These are phyloP conservation scores for Zoysia matrella DNA, from an alignment of 202 grass and related monocot genomes.

Conservation along the genomic window DNA sequence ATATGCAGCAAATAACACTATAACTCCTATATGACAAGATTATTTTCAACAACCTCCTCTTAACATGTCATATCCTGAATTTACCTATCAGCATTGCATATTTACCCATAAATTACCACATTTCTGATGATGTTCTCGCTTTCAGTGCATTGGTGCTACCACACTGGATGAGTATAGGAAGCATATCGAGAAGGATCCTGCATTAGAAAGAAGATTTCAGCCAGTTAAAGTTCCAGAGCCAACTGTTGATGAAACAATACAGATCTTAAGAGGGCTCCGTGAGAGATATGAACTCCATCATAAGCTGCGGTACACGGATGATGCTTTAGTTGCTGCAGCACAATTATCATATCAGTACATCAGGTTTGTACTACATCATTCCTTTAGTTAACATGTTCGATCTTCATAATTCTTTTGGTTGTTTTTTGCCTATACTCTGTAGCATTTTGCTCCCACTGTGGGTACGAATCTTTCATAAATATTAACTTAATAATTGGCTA, in stretches of 20 bases:
- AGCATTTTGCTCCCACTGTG: neutral
- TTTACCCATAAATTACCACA: neutral
- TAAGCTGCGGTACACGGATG: no score
- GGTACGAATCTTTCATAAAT: neutral
- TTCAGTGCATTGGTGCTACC: slow-evolving; percentile 90
- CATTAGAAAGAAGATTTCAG: neutral
- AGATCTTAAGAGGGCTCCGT: slow-evolving; percentile 86
- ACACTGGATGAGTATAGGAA: slow-evolving; percentile 92
- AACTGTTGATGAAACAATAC: slow-evolving; percentile 91
- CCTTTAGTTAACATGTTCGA: neutral
- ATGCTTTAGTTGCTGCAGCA: slow-evolving; percentile 57
- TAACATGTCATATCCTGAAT: neutral
- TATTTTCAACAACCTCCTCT: neutral
- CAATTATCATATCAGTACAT: slow-evolving; percentile 91
- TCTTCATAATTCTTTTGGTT: neutral
- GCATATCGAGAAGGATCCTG: slow-evolving; percentile 94
- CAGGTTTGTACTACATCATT: slow-evolving; percentile 54
- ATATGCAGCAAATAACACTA: no score
- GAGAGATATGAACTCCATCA: no score
- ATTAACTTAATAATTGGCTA: neutral
- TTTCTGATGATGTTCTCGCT: slow-evolving; percentile 35
- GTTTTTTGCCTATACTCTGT: neutral
- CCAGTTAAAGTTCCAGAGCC: slow-evolving; percentile 84
- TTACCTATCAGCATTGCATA: neutral
- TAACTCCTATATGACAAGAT: no score